Base-by-base conservation (phyloP, 768 basidiomycete genomes). In the Amanita subjunquillea region DNA sequence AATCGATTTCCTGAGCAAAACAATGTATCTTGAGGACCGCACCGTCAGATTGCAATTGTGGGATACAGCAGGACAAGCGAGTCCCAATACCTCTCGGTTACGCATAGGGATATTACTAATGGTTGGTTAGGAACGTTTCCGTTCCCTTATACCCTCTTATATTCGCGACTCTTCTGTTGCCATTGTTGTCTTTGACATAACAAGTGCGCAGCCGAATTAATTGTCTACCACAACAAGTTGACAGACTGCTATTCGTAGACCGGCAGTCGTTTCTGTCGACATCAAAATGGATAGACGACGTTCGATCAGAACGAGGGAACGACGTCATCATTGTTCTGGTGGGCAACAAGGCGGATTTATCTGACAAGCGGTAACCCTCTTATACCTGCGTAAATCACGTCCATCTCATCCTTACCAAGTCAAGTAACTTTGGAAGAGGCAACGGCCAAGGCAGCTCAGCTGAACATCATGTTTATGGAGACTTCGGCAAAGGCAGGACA, bases 391-490 rank as follows among this genome's bases (percentile, higher is more conserved):
- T 23, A 37, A 44, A 42, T 40, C 20, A 49, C 53, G 53, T 54
- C 23, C 42, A 51, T 48, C 48, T 45, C 52, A 56, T 53, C 42
- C 37, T 59, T 36, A n/a, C 50, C 52, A 22, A 99, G 95, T 53
- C 94, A 99, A 83, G 95, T 99, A n/a, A 98, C 95, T 6, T 76
- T 94, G 3, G 96, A 99, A 65, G 96, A 98, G 64, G 91, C 95
- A 9, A 95, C 94, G 23, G 81, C 84, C 42, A 92, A 92, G 63
- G 79, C 93, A 12, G 85, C 90, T 42, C 85, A 95, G 65, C 72
- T 96, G 57, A 86, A 85, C 61, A 91, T 98, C 59, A 91, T 98
- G 86, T 96, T 95, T 65, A 98, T 98, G 86, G 96, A 99, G 71
- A 98, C 96, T 7, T 96, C 92, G 27, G 96, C 96, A 29, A 99